phyloP scores from a whole-genome alignment of 768 basidiomycete genomes.

The Lactifluus subvellereus region DNA sequence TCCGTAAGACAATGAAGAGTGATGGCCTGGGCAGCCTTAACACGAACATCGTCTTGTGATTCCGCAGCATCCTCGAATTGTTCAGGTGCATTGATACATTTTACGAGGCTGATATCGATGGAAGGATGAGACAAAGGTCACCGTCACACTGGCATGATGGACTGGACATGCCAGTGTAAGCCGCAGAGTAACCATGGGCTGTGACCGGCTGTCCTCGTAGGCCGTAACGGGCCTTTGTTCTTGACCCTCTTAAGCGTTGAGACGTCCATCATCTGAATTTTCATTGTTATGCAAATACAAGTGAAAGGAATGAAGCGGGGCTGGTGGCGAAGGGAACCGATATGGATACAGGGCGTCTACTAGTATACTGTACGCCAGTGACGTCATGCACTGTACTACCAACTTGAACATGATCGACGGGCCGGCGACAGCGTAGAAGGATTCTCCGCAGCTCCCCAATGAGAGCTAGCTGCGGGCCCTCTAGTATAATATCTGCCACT shows the following conservation, averaged over 20 bases:
- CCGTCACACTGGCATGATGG: no score
- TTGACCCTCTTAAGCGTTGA: slow-evolving; percentile 59
- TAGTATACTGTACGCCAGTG: not conserved
- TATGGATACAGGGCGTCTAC: not conserved
- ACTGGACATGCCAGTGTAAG: not conserved
- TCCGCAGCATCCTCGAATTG: slow-evolving; percentile 31
- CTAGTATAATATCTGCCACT: not conserved
- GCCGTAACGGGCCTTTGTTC: slow-evolving; percentile 63
- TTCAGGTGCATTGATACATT: slow-evolving; percentile 45
- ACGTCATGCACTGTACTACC: no score
- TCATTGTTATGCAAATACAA: slow-evolving; percentile 22
- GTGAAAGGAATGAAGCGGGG: not conserved
- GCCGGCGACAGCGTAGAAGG: not conserved
- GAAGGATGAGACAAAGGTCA: no score
- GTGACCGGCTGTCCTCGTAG: slow-evolving; percentile 39
- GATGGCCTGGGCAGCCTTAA: slow-evolving; percentile 71
- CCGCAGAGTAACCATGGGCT: no score
- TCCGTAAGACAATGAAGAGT: slow-evolving; percentile 69
- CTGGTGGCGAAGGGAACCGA: not conserved
- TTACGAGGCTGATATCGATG: slow-evolving; percentile 45
- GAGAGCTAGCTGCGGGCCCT: not conserved
- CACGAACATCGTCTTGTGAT: slow-evolving; percentile 48
- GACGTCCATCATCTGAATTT: slow-evolving; percentile 28
- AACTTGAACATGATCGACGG: not conserved
- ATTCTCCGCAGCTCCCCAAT: not conserved